phyloP scores from a whole-genome alignment of 441 rosid genomes.

The Erodium chrysanthum region DNA sequence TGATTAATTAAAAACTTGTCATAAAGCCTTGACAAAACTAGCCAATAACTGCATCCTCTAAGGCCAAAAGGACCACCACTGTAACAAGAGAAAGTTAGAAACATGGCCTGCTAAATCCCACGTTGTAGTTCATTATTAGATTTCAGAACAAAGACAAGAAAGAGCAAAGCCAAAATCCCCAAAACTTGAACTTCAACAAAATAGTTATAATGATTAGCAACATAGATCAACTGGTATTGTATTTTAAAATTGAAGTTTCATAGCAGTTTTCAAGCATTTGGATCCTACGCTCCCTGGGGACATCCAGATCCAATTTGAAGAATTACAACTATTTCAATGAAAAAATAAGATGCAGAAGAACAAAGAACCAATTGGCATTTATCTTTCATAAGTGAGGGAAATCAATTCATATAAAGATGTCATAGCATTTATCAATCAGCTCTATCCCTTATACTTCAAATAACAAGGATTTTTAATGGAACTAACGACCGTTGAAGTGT shows the following conservation, averaged over 20 bases:
- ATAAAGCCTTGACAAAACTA: conserved; percentile 6
- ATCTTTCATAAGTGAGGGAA: neutral
- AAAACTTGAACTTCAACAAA: neutral
- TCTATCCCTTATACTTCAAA: neutral
- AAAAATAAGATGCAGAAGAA: neutral
- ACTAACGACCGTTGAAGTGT: neutral
- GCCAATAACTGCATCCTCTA: neutral
- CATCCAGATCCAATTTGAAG: neutral
- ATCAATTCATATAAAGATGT: too few relatives aligned
- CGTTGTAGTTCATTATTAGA: neutral
- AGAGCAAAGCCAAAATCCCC: neutral
- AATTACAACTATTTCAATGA: neutral
- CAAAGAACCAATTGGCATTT: neutral
- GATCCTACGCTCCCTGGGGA: neutral
- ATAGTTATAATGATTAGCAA: neutral
- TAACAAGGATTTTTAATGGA: neutral
- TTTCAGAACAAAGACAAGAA: neutral
- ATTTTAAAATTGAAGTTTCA: neutral
- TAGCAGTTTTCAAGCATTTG: neutral
- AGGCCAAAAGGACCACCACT: neutral
- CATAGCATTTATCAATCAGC: neutral
- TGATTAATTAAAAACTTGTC: neutral
- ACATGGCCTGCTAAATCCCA: conserved; percentile 1
- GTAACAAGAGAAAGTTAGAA: neutral
- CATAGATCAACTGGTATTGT: neutral